Base-by-base conservation (phyloP, 257 asterid species). In the Plantago elongata region DNA sequence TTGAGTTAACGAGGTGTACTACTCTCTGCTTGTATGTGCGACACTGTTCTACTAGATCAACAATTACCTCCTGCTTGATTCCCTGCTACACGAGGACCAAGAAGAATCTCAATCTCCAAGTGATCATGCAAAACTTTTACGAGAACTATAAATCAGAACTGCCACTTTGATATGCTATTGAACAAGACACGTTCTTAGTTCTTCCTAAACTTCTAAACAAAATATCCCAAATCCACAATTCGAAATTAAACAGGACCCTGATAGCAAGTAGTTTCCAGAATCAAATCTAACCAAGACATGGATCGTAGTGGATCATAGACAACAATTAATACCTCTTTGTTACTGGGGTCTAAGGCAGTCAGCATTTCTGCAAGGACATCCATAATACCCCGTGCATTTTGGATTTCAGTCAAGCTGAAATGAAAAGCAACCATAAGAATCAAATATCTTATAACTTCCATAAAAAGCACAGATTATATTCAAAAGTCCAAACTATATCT, bases 281-380 rank as follows among this genome's bases (percentile, higher is more conserved):
- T 47, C 51, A 17, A 47, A 46, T 50, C 13, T 13, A 51, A 27
- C 3, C 16, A 17, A 51, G 27, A 22, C 1, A 51, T 1, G 57
- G 40, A 38, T 52, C 10, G 17, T 11, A 54, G 59, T 1, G 57
- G 40, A 38, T 52, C 10, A 52, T 11, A 54, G 59, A 5, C 16
- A 12, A 13, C 40, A 13, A 15, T 12, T 60, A 68, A 12, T 83
- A 93, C 99, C 96, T 87, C 96, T 80, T 89, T 87, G 77, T 93
- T 93, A 62, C 63, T 74, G 30, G 99, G 96, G 80, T 93, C 97
- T 45, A 93, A 67, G 55, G 97, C 99, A 85, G 58, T 89, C 72
- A 93, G 79, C 99, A 93, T 93, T 85, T 93, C 99, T 29, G 95
- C 69, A 71, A 93, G 97, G 69, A 93, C 97, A 78, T 93, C 96